Base-by-base conservation (phyloP, 1,139 yeast genomes). In the Zhuliangozyma parablackwelliae region DNA sequence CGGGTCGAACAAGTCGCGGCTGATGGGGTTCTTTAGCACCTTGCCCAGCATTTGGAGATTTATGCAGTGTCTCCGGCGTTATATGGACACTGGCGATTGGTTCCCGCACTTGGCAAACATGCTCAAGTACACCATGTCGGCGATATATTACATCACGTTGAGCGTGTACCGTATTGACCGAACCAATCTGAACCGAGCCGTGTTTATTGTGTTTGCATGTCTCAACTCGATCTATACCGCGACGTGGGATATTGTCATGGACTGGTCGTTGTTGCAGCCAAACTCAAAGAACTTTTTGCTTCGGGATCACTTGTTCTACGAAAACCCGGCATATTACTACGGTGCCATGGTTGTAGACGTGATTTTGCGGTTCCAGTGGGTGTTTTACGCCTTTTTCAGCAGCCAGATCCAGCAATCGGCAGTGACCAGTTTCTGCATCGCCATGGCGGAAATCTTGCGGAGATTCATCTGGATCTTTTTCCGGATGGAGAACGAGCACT, bases 31-130 rank as follows among this genome's bases (percentile, higher is more conserved):
- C 47, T 72, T 90, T 48, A 72, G 88, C 30, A 72, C 95, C 3
- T 58, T 92, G 21, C 98, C 99, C 0, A 84, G 89, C 43, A 75
- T 88, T 31, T 88, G 95, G 88, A 84, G 99, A 63, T 77, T 85
- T 37, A 57, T 90, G 38, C 99, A 92, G 57, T 92, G 98, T 60
- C 57, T 83, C 25, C 69, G 99, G 49, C 95, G 99, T 74, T 92
- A 75, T 57, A 77, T 82, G 35, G 99, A 92, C 54, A 84, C 97
- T 0, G 92, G 95, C 1, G 96, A 90, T 53, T 82, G 90, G 85
- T 94, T 92, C 55, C 99, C 99, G 1, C 99, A 92, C 70, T 63
- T 92, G 43, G 92, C 96, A n/a, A 92, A 92, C 53, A 87, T 88
- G 72, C 51, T 69, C 31, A 92, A 92, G 57, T 92, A 90, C 56